Conservation (phyloP, 2,329 filamentous ascomycete species). For the Pseudogymnoascus sp. region DNA sequence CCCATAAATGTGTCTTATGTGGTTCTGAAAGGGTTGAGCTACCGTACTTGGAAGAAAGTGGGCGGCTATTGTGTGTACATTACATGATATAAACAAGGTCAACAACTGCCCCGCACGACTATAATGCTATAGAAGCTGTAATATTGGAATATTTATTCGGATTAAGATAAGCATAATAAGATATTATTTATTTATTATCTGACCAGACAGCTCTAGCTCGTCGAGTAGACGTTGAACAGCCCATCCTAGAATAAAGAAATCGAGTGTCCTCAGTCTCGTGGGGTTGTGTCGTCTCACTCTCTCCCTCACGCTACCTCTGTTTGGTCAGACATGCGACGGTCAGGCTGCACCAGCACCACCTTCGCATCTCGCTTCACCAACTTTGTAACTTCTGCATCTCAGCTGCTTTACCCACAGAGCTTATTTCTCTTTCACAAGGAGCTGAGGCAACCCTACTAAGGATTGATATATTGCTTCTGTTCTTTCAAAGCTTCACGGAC, state of each 20-base stretch:
- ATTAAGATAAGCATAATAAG: neutral
- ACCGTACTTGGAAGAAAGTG: neutral
- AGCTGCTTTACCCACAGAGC: conserved; percentile 8
- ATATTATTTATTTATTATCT: neutral
- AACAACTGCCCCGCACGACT: neutral
- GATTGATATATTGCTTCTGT: conserved; percentile 6
- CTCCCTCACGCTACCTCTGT: neutral
- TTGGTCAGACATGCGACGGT: conserved; percentile 6
- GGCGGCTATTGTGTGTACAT: neutral
- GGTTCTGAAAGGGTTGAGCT: neutral
- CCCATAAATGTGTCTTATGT: neutral
- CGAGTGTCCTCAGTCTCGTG: conserved; percentile 1
- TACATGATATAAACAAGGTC: conserved; percentile 5
- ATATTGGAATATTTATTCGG: neutral
- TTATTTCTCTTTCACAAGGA: conserved; percentile 4
- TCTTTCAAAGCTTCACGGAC: neutral
- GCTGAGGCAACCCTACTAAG: neutral
- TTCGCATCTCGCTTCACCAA: conserved; percentile 8
- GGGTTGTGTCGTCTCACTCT: neutral
- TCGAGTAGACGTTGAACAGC: neutral
- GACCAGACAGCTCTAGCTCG: neutral
- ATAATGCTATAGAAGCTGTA: neutral
- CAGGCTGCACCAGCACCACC: conserved; percentile 7
- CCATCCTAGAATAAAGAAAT: conserved; percentile 3
- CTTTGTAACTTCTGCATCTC: conserved; percentile 9